These are phyloP conservation scores for Pythium aquatile DNA, from an alignment of 352 stramenopile genomes.

Conservation along the genomic window DNA sequence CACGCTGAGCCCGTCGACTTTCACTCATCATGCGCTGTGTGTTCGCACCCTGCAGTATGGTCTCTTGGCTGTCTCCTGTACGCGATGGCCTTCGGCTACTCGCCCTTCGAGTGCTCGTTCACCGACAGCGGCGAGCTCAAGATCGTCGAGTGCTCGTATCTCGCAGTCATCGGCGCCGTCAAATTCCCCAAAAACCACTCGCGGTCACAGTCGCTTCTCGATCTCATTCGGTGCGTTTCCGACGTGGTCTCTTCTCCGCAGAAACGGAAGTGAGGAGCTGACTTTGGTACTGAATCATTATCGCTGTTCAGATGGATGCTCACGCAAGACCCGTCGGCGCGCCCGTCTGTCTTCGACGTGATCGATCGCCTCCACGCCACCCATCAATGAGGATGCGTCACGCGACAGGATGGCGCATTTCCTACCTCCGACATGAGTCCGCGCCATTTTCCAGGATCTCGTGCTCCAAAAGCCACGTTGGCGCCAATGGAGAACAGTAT, in stretches of 20 bases:
- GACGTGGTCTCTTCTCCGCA: not conserved
- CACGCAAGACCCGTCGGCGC: conserved; percentile 42
- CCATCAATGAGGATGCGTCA: conserved; percentile 22
- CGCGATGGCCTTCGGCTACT: conserved; percentile 88
- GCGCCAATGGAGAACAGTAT: conserved; percentile 20
- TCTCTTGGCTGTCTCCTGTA: conserved; percentile 88
- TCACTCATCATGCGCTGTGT: not conserved
- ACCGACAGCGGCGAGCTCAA: conserved; percentile 58
- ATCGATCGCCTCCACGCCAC: conserved; percentile 59
- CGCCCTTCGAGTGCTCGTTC: conserved; percentile 88
- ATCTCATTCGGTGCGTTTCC: conserved; percentile 63
- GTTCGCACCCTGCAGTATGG: conserved; percentile 52
- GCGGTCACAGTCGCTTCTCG: conserved; percentile 58
- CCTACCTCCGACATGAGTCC: conserved; percentile 7
- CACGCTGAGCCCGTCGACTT: no score
- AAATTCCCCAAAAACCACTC: conserved; percentile 64
- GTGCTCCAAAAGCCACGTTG: not conserved
- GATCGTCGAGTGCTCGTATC: conserved; percentile 84
- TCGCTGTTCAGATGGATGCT: conserved; percentile 60
- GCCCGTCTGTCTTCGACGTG: conserved; percentile 65
- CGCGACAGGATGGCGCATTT: not conserved
- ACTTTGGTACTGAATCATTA: conserved; percentile 19
- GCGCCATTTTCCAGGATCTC: conserved; percentile 21
- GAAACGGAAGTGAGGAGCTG: not conserved
- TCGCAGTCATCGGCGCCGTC: conserved; percentile 82